Evolutionary conservation across 2,329 filamentous ascomycete genomes (phyloP), one percentile per base, ranked within the genome.

Genomic region (Metarhizium rileyi): DNA sequence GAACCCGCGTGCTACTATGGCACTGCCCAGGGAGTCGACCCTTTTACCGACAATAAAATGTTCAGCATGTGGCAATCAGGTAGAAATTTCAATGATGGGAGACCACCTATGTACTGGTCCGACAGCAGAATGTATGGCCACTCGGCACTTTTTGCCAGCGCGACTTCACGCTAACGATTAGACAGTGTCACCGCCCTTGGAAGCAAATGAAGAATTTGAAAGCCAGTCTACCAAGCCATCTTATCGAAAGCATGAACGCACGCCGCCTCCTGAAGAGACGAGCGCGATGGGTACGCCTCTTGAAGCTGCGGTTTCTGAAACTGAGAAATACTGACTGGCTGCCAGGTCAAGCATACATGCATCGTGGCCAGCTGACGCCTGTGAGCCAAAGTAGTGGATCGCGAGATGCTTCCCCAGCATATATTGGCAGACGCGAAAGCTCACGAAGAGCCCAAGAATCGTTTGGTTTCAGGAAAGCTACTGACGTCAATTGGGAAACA

Each of bases 41-140:
- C 81, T 90, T 56, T 74, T 93, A 72, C 87, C 89, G 61, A 83
- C 83, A 23, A 87, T 95, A 69, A 95, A 91, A 75, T 95, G 89
- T 69, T 94, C 89, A 48, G 82, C 77, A 70, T 95, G 89, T 64
- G 80, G 81, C 38, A 67, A 72, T 38, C 80, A 90, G 60, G 87
- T 95, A 52, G 84, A 90, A 62, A 93, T 95, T 57, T 84, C 86
- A 38, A 73, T 83, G 65, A 86, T 95, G 84, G 88, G 87, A 53
- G 88, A 94, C 54, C 90, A 95, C 71, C 65, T 87, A 53, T 95
- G 90, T 66, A 66, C 66, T 43, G 70, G 66, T 51, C 62, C 69
- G 52, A 62, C 72, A 67, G 69, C 70, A 60, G 75, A 77, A 60
- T 64, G 78, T 74, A 66, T 56, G 63, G n/a, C 44, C 36, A 18